These are phyloP conservation scores for Lipomyces lipofer DNA, from an alignment of 805 yeast species.

Conservation along the genomic window DNA sequence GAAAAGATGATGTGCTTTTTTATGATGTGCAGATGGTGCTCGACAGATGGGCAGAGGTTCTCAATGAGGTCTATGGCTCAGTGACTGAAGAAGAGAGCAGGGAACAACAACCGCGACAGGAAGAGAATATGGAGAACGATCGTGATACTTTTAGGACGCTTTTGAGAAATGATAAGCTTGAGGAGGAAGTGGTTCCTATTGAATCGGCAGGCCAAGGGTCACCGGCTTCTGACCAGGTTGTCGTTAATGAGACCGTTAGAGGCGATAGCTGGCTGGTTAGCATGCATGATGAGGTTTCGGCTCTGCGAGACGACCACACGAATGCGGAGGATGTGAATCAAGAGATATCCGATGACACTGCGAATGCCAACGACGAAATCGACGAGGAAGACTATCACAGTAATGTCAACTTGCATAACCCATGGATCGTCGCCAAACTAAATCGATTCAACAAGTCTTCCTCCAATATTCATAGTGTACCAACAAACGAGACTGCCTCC, in stretches of 20 bases:
- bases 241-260: neutral
- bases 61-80: conserved; percentile 9
- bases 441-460: conserved; percentile 1
- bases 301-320: neutral
- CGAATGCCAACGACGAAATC: neutral
- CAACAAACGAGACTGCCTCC: too few relatives aligned
- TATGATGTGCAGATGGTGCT: conserved; percentile 73
- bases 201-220: neutral
- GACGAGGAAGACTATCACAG: conserved; percentile 1
- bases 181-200: neutral
- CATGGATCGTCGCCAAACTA: conserved; percentile 13
- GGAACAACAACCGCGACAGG: neutral
- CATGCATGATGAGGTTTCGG: conserved; percentile 5
- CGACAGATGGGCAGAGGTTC: conserved; percentile 40
- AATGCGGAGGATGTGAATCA: neutral
- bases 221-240: too few relatives aligned
- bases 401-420: conserved; percentile 5
- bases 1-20: conserved; percentile 77
- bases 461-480: too few relatives aligned
- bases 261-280: conserved; percentile 1
- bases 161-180: neutral
- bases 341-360: neutral
- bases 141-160: too few relatives aligned
- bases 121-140: neutral
- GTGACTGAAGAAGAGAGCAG: neutral